Conservation (phyloP, 163 green algal species). For the Botryococcus braunii region DNA sequence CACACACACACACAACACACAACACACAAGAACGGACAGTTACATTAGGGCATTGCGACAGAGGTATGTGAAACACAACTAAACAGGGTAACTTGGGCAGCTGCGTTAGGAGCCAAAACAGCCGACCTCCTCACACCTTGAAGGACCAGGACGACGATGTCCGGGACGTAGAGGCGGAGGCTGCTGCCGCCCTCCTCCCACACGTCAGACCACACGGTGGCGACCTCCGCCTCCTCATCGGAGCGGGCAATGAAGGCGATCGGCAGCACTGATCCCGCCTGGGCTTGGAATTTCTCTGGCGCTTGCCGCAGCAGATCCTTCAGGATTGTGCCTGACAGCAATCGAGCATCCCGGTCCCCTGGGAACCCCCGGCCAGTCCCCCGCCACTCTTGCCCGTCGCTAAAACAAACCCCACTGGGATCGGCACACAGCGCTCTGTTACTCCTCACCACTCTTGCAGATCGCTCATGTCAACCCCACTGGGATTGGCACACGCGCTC, state of each 20-base stretch:
- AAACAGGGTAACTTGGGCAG: too few species aligned
- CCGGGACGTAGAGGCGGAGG: conserved; percentile 36
- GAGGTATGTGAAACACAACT: too few species aligned
- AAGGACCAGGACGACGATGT: conserved; percentile 21
- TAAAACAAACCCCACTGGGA: neutral
- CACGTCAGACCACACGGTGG: conserved; percentile 53
- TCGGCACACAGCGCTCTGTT: conserved; percentile 48
- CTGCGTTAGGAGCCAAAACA: too few species aligned
- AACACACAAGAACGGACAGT: too few species aligned
- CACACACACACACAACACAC: too few species aligned
- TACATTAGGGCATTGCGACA: too few species aligned
- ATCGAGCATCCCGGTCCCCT: conserved; percentile 20
- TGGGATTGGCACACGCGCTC: too few species aligned
- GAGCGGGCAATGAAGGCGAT: conserved; percentile 41
- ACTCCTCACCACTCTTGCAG: conserved; percentile 43
- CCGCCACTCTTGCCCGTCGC: neutral
- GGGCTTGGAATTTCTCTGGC: conserved; percentile 39
- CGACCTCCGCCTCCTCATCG: conserved; percentile 47
- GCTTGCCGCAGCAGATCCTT: conserved; percentile 57
- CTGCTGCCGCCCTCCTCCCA: conserved; percentile 65
- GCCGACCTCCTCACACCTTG: conserved; percentile 2
- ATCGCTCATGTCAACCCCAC: too few species aligned
- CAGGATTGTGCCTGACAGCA: conserved; percentile 58
- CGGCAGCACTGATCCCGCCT: conserved; percentile 38
- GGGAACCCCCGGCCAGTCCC: too few species aligned